A percentile compares a stretch with the other conserved stretches of the same genome.
Evolutionary conservation across 306 rosid genomes (phyloP).

Genomic region (Macrotyloma uniflorum): DNA sequence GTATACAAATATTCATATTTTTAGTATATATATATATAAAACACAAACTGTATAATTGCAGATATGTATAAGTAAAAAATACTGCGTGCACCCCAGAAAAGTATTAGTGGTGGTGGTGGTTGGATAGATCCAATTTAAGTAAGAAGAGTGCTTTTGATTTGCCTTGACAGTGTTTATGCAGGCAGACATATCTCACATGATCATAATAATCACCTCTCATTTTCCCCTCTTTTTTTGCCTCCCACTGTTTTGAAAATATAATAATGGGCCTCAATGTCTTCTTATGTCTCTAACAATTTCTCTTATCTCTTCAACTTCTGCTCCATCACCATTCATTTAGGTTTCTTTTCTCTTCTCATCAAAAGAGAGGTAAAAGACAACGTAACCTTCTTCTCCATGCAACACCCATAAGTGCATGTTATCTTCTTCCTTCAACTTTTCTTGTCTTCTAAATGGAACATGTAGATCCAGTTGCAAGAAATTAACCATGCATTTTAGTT

Average conservation of each 20-base stretch:
- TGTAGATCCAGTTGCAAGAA: background rate
- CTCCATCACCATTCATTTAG: background rate
- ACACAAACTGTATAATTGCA: too few species aligned
- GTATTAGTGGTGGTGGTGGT: background rate
- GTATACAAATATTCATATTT: too few species aligned
- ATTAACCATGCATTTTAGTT: background rate
- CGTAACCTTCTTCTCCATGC: background rate
- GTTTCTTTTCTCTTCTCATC: background rate
- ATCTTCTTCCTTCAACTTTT: background rate
- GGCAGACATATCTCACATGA: background rate
- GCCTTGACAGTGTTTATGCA: background rate
- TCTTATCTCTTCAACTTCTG: background rate
- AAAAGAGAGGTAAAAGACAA: background rate
- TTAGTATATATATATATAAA: too few species aligned
- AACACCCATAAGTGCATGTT: background rate
- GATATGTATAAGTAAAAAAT: too few species aligned
- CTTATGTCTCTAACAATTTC: background rate
- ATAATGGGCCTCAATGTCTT: conserved; percentile 2
- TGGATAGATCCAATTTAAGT: background rate
- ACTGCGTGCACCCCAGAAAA: background rate
- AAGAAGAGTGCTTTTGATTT: background rate
- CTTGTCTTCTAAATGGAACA: background rate
- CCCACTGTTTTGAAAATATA: background rate
- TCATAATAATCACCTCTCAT: conserved; percentile 8
- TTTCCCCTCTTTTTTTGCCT: background rate